Evolutionary conservation across 805 yeast species (phyloP), one percentile per base, ranked within the genome.

Genomic region (Martiniozyma abietophila): DNA sequence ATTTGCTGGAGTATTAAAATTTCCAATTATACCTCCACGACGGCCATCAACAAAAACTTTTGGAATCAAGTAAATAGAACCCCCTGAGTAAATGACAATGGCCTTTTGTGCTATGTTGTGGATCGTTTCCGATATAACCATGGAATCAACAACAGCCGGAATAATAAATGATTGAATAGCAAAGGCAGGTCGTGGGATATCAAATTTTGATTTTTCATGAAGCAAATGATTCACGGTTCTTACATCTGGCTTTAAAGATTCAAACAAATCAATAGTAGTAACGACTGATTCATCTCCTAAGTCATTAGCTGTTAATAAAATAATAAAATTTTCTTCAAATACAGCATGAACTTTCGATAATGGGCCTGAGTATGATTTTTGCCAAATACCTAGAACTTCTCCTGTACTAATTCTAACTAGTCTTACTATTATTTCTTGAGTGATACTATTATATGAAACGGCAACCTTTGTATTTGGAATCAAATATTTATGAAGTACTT

Each of bases 311-410:
- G 67, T 71, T 46, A 74, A 78, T 49, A 81, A 79, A 8, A 83
- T 65, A 12, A 85, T 61, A 82, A 92, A 89, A 56, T 88, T 75
- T 51, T 89, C 97, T 31, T 85, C 92, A 54, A 75, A 69, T 1
- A 75, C 63, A 18, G 84, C 47, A 16, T 67, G 58, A 19, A 84
- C 17, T 20, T 14, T 8, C 3, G 30, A 10, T 2, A 14, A 14
- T 5, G 19, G 30, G 11, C 25, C 22, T 2, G 9, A 26, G 8
- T 35, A 12, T n/a, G 8, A 3, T 23, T 55, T 54, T 8, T 63
- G 63, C 4, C 66, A 51, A 32, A 61, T 65, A 8, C 64, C 49
- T 18, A 62, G 58, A 0, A 76, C 39, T 27, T 72, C 68, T 4
- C 97, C 97, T 1, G 82, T 71, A 4, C 80, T 61, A 1, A 74